Evolutionary conservation across 805 yeast genomes (phyloP), one percentile per base, ranked within the genome.

Genomic region (Saturnispora sanitii): DNA sequence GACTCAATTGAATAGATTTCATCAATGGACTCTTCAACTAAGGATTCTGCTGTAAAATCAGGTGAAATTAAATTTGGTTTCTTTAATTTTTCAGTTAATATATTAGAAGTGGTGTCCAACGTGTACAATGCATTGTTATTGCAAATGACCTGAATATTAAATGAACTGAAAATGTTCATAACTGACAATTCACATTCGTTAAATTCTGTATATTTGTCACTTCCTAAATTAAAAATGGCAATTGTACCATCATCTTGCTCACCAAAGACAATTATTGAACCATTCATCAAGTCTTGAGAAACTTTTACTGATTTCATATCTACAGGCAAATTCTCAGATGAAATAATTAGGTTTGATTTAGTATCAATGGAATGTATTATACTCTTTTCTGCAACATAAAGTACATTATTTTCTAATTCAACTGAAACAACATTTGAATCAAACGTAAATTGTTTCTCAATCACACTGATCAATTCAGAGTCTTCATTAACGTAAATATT

Each of bases 381-480:
- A 9, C 13, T 15, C 8, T 17, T 29, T 15, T 15, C 4, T 17
- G 6, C 8, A n/a, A 45, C 37, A 44, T 35, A 22, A 6, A 35
- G 19, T 32, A 37, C n/a, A 36, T 42, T 19, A 21, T 33, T 19
- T 31, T 19, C 6, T 20, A 33, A 18, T 32, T 48, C n/a, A 12
- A 51, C 29, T 3, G 52, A 49, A 17, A 56, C 33, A 5, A 57
- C 29, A 2, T 39, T 26, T 3, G 25, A 13, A 1, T 38, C 37
- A n/a, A 52, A 30, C 1, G 28, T 12, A 6, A 31, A 11, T 11
- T 38, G 41, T 3, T 32, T 38, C 16, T 15, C 13, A 3, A 38
- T 32, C 3, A 12, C 15, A 18, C 36, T 19, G 6, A 19, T n/a
- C 15, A 38, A 16, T 17, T 9, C 11, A 13, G 18, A 19, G 8